A percentile compares a stretch with the other conserved stretches of the same genome.
Conservation (phyloP, 108 stramenopile genomes). For the Pseudonitzschia pungens region DNA sequence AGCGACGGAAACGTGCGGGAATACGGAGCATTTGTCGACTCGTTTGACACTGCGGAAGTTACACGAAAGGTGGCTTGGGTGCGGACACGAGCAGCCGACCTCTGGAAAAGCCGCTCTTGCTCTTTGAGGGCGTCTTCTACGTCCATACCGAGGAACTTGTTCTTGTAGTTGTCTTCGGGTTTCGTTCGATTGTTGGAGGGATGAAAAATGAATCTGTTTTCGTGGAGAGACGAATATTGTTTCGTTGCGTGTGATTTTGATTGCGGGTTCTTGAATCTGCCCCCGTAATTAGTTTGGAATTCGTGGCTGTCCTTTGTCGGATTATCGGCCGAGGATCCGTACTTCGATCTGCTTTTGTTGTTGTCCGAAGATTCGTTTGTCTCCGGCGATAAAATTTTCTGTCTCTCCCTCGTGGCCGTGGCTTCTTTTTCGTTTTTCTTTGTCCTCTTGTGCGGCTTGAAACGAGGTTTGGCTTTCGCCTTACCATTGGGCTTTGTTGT, state of each 20-base stretch:
- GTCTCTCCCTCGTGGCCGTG: not conserved
- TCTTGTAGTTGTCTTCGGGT: constrained; percentile 1
- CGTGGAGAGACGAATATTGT: not conserved
- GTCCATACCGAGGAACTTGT: constrained; percentile 11
- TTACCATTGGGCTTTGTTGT: not conserved
- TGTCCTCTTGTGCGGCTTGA: constrained; percentile 12
- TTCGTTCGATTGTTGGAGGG: not conserved
- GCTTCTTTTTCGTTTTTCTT: not conserved
- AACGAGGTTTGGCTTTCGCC: not conserved
- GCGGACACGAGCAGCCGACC: constrained; percentile 39
- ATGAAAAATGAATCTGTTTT: constrained; percentile 8
- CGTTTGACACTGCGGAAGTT: not conserved
- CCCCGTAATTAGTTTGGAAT: no score
- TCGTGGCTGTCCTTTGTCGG: no score
- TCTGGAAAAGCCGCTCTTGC: constrained; percentile 45
- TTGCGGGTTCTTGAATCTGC: not conserved
- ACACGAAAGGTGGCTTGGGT: not conserved
- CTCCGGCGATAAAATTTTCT: not conserved
- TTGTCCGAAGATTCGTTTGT: not conserved
- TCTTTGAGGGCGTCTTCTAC: constrained; percentile 35
- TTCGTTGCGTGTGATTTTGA: not conserved
- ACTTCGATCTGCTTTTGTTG: not conserved
- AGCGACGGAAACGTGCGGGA: constrained; percentile 4
- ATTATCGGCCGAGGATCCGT: no score
- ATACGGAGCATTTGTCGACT: not conserved